Evolutionary conservation across 768 basidiomycete species (phyloP), one percentile per base, ranked within the genome.

Genomic region (Phylloporus rhodoxanthus): DNA sequence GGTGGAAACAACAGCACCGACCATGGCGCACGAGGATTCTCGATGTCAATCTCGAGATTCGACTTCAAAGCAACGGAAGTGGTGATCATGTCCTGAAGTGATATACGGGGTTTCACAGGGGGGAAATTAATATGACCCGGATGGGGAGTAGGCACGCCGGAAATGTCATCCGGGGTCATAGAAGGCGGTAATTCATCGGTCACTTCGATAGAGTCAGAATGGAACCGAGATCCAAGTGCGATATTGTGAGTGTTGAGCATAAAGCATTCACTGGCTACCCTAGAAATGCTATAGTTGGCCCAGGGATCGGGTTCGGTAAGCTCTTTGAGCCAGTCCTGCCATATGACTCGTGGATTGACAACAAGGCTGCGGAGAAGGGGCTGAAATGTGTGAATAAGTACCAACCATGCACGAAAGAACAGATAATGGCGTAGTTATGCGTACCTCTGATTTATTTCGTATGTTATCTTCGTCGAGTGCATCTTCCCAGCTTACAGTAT

Each of bases 1-100:
- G 62, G 60, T 2, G 68, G 57, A 55, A 80, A 75, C 25, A 83
- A 60, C 11, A 65, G 55, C 8, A 70, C 58, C 5, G 81, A 72
- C 82, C 85, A 86, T 21, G 57, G 70, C 4, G 75, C 66, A 5
- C 68, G 69, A 5, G 79, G 72, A 29, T 78, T 71, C 29, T 76
- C 69, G 44, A 85, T 72, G 51, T 85, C 79, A 48, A 88, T 63
- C 23, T 86, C 79, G 15, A 81, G 61, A 52, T 82, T 80, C 10
- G 85, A 85, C 67, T 84, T 89, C 50, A 91, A 75, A 4, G 81
- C 80, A 26, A 88, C 72, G 1, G 87, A 87, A 2, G 79, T 82
- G 19, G 79, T 70, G 47, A 89, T 75, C 81, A 91, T 87, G 49
- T 85, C 82, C 57, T 82, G 77, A n/a, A 91, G 70, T 4, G 86